Conservation (phyloP, 2,329 filamentous ascomycete species). For the Sporothrix dimorphospora region DNA sequence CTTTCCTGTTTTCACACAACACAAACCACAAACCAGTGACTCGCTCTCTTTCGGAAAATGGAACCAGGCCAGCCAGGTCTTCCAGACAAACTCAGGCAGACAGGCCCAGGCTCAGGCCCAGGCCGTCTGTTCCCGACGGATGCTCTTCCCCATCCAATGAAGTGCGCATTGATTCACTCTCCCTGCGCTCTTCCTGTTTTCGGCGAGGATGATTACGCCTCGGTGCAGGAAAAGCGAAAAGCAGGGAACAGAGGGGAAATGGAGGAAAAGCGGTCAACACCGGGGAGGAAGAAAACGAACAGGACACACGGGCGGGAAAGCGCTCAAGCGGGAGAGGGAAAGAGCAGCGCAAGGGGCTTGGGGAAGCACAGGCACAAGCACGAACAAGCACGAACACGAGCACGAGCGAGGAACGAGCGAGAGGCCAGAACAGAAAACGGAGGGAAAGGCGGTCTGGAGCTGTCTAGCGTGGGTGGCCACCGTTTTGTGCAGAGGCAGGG, state of each 20-base stretch:
- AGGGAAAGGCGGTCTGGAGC: conserved; percentile 14
- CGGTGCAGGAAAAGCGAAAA: conserved; percentile 9
- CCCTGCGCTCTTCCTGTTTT: background rate
- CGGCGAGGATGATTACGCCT: background rate
- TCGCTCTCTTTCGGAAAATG: background rate
- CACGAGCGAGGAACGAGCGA: background rate
- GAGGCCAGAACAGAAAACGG: conserved; percentile 19
- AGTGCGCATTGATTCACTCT: background rate
- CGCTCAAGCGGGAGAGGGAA: background rate
- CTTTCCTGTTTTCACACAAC: too few relatives aligned
- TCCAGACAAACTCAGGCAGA: background rate
- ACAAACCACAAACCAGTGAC: too few relatives aligned
- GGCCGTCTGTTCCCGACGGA: background rate
- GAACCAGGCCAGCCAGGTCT: background rate
- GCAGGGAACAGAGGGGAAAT: background rate
- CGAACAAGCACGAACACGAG: background rate
- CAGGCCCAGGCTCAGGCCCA: background rate
- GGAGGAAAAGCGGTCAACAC: conserved; percentile 17
- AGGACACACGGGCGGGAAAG: conserved; percentile 1
- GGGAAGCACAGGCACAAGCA: background rate
- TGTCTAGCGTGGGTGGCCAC: background rate
- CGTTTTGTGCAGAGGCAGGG: conserved; percentile 15
- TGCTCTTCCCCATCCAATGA: conserved; percentile 1
- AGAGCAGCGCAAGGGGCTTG: too few relatives aligned
- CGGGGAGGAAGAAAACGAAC: background rate